A percentile compares a stretch with the other conserved stretches of the same genome.
Evolutionary conservation across 23 red algal species (phyloP).

Genomic region (Gracilariopsis chorda): DNA sequence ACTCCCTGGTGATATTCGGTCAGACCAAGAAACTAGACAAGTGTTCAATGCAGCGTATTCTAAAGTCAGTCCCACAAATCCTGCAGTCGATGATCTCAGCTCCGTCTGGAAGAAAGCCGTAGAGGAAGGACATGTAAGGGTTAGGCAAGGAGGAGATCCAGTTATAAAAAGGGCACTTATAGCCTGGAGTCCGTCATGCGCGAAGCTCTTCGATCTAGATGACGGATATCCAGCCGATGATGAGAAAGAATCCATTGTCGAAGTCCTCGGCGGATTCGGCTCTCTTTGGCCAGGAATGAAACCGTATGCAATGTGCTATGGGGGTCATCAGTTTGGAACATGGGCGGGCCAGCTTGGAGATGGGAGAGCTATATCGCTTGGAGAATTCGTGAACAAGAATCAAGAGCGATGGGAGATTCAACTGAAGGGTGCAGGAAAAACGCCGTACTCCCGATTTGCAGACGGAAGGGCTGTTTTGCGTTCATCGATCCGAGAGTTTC

Average conservation of each 20-base stretch:
- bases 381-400: conserved; percentile 71
- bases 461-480: conserved; percentile 97
- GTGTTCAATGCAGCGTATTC: conserved; percentile 63
- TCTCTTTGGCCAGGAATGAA: conserved; percentile 53
- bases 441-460: conserved; percentile 90
- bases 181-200: conserved; percentile 63
- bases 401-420: conserved; percentile 85
- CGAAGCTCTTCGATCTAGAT: conserved; percentile 47
- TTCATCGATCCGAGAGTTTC: conserved; percentile 91
- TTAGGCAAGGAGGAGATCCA: conserved; percentile 24
- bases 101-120: conserved; percentile 5
- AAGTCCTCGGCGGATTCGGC: conserved; percentile 69
- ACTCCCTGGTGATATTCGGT: conserved; percentile 48
- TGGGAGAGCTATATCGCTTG: conserved; percentile 89
- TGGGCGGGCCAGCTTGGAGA: conserved; percentile 99
- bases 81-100: conserved; percentile 38
- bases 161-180: conserved; percentile 58
- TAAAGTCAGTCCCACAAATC: conserved; percentile 61
- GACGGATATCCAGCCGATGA: conserved; percentile 22
- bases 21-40: conserved; percentile 53
- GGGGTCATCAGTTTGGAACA: conserved; percentile 96
- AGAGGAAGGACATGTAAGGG: conserved; percentile 15
- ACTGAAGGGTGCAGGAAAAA: conserved; percentile 96
- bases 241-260: conserved; percentile 25
- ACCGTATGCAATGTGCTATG: conserved; percentile 96